Evolutionary conservation across 352 stramenopile genomes (phyloP).

Genomic region (Globisporangium ultimum): DNA sequence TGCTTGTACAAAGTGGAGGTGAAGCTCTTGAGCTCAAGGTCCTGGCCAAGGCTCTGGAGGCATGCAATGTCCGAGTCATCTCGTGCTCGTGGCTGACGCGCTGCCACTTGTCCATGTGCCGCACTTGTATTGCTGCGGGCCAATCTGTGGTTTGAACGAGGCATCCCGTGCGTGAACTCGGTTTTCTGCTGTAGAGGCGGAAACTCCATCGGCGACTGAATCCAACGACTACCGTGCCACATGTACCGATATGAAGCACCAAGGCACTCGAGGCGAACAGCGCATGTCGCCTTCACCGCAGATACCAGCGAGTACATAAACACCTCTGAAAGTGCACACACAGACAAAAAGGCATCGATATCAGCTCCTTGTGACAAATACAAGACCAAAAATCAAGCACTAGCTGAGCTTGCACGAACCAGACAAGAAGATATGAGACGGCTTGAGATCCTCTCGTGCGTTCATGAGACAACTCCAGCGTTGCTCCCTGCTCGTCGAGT

Average conservation of each 20-base stretch:
- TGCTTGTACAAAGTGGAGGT: slow-evolving; percentile 1
- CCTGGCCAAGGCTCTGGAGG: slow-evolving; percentile 11
- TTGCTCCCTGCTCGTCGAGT: background rate
- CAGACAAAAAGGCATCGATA: background rate
- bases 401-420: slow-evolving; percentile 9
- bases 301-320: slow-evolving; percentile 63
- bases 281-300: slow-evolving; percentile 47
- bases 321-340: slow-evolving; percentile 25
- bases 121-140: slow-evolving; percentile 16
- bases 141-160: slow-evolving; percentile 4
- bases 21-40: slow-evolving; percentile 2
- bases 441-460: slow-evolving; percentile 38
- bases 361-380: no score
- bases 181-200: slow-evolving; percentile 12
- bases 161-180: background rate
- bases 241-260: slow-evolving; percentile 46
- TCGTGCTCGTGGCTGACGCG: slow-evolving; percentile 21
- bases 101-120: slow-evolving; percentile 8
- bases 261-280: slow-evolving; percentile 50
- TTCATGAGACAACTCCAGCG: slow-evolving; percentile 28
- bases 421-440: slow-evolving; percentile 32
- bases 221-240: slow-evolving; percentile 57
- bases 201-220: slow-evolving; percentile 54
- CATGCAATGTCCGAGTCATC: slow-evolving; percentile 41
- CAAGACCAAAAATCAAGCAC: no score